Evolutionary conservation across 2,329 filamentous ascomycete species (phyloP).

Genomic region (Trichoderma lentiforme): DNA sequence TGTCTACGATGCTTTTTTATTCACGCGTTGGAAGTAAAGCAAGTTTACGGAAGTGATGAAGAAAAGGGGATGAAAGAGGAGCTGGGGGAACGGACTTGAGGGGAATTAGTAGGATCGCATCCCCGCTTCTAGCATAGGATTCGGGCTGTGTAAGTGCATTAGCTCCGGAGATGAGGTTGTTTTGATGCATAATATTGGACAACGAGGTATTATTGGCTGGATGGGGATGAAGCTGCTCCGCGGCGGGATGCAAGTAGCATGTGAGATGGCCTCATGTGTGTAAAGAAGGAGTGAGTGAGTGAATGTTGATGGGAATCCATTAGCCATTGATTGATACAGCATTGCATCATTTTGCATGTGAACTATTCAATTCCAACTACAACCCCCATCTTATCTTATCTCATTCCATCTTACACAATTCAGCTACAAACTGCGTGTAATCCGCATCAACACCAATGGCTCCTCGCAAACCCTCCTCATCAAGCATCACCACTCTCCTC

Average conservation of each 20-base stretch:
- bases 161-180: conserved; percentile 7
- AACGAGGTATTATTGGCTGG: background rate
- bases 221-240: background rate
- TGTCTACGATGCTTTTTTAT: background rate
- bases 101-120: background rate
- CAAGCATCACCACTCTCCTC: conserved; percentile 18
- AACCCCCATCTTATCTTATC: background rate
- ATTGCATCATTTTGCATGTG: background rate
- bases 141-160: background rate
- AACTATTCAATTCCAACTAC: background rate
- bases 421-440: background rate
- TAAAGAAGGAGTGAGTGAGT: background rate
- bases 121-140: conserved; percentile 7
- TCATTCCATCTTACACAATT: background rate
- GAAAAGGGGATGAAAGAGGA: background rate
- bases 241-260: background rate
- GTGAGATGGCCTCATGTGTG: background rate
- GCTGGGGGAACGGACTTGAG: conserved; percentile 1
- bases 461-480: background rate
- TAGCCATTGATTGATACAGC: background rate
- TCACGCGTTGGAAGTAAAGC: background rate
- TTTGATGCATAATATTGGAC: conserved; percentile 2
- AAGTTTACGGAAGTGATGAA: background rate
- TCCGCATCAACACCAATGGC: background rate
- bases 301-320: background rate